Evolutionary conservation across 1,284 basidiomycete genomes (phyloP), one percentile per base, ranked within the genome.

Genomic region (Agaricales sp.): DNA sequence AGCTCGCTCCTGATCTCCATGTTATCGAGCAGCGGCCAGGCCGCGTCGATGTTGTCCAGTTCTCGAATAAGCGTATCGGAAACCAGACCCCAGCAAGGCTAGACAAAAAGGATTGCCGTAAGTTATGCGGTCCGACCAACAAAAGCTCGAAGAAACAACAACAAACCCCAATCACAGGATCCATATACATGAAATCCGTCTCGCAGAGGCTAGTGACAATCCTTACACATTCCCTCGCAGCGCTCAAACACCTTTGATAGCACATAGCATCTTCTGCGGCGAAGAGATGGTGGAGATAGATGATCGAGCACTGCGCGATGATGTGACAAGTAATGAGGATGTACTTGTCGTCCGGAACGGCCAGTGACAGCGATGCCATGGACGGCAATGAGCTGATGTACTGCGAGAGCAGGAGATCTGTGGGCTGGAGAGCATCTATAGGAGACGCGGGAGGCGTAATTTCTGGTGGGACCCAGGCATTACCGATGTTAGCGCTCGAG

Each of bases 31-130:
- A 35, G n/a, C 8, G 30, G 30, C 81, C 80, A 83, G 21, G 75
- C 68, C 20, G 72, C 62, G 58, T 80, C 77, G 52, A 78, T 65
- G 53, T 73, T 64, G 51, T 75, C 70, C 20, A 83, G 68, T 60
- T 87, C 81, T 44, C 75, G 71, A 50, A 80, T 71, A 49, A 86
- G 64, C 11, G 78, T 75, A 57, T 82, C 80, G 47, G 82, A 78
- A 20, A 73, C 77, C 48, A 69, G 71, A 14, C 78, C 78, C 83
- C 83, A 87, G 57, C 83, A 86, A n/a, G 78, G 74, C 82, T 86
- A n/a, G 8, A 11, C 8, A 8, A 35, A 52, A 18, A 47, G n/a
- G n/a, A n/a, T n/a, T n/a, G n/a, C n/a, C n/a, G n/a, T n/a, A n/a
- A n/a, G n/a, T n/a, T n/a, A n/a, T n/a, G n/a, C n/a, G n/a, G n/a